Evolutionary conservation across 129 eudicot species (phyloP), one percentile per base, ranked within the genome.

Genomic region (Chrysanthemum lavandulifolium): DNA sequence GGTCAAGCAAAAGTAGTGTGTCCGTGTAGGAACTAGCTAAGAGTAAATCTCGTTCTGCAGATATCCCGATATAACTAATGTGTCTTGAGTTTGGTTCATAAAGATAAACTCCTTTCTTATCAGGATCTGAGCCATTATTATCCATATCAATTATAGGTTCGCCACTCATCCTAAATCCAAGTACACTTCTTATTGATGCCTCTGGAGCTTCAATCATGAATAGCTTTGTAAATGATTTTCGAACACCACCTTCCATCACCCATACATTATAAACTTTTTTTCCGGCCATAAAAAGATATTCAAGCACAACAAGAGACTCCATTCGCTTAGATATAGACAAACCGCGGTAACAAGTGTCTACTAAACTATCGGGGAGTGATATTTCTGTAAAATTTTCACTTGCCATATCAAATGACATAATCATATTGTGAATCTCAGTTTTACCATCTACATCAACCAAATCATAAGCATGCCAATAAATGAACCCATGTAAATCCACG

Each of bases 1-100:
- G 19, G 13, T 73, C 33, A 11, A 61, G 78, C 62, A 73, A 31
- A 49, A 73, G 69, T 49, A 73, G 36, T 0, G 70, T 14, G 16
- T 73, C 70, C 53, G 58, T 15, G 62, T 62, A 73, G 13, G 70
- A 55, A 21, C 10, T 9, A 15, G 63, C 61, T 49, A 3, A 29
- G 21, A 4, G 16, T 14, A 7, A 27, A 62, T 4, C 1, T 15
- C 2, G 0, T 5, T 36, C 8, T 50, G 29, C 4, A 12, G 12
- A 29, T 27, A 73, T 73, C n/a, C n/a, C 19, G 18, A 62, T n/a
- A 49, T 62, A 2, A 2, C 51, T 43, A 0, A 58, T 13, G 43
- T 6, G 56, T 21, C 60, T 10, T 45, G 67, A 18, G 23, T 9
- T 12, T 11, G 76, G 57, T 40, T 72, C 67, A 40, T 57, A 72